Evolutionary conservation across 495 filamentous ascomycete genomes (phyloP), one percentile per base, ranked within the genome.

Genomic region (Podospora pseudopauciseta): DNA sequence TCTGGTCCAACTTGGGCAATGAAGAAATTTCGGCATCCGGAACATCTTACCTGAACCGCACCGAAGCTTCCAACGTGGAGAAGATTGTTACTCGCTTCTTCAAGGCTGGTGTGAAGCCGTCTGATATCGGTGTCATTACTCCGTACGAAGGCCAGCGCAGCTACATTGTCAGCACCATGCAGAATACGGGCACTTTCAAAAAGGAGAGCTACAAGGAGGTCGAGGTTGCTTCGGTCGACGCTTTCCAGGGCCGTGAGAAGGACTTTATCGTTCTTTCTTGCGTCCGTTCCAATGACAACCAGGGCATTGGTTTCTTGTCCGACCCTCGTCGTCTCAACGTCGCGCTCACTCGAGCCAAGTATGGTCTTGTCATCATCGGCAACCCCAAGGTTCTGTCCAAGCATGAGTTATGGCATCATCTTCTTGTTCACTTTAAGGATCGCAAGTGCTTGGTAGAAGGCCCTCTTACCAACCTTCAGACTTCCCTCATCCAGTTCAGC

Each of bases 201-300:
- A 99, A 99, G 80, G 95, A 99, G 75, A 88, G 90, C 61, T 99
- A 99, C 84, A 98, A 97, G 81, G 95, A 99, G 77, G 94, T 99
- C 66, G 95, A 99, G 76, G 96, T 98, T 64, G 95, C 95, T 18
- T 97, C 94, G 0, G 95, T 99, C 27, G 95, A 98, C 84, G 95
- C 95, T 19, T 99, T 99, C 86, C 95, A 99, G 78, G 95, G 95
- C 20, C 91, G 95, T 80, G 95, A 99, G 81, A 99, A 99, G 82
- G 95, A 99, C 73, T 99, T 96, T 75, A 98, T 99, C 70, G 94
- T 99, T 30, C 85, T 98, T 15, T 99, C 95, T 65, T 99, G 95
- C 78, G 95, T 99, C 60, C 93, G 95, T 75, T 97, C 94, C 71
- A 99, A 99, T 72, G 96, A 98, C 72, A 96, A 99, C 76, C 95